These are phyloP conservation scores for Penicillium cinerascens DNA, from an alignment of 495 filamentous ascomycete species.

Conservation along the genomic window DNA sequence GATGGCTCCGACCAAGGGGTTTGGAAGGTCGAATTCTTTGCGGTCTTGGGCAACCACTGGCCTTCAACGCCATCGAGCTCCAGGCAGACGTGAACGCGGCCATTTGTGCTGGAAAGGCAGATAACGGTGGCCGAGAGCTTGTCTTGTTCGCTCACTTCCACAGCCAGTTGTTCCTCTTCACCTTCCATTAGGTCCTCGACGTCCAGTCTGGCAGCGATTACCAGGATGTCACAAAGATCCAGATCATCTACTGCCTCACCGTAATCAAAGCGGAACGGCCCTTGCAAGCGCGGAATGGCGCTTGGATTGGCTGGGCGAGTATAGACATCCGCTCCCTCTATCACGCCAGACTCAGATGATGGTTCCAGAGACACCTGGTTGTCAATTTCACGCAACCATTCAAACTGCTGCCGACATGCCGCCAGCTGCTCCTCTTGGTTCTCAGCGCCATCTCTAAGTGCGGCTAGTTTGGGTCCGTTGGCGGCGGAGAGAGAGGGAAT, in stretches of 20 bases:
- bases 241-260: conserved; percentile 63
- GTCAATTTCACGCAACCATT: conserved; percentile 81
- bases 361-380: conserved; percentile 60
- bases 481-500: conserved; percentile 74
- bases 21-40: conserved; percentile 37
- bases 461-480: conserved; percentile 62
- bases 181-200: conserved; percentile 50
- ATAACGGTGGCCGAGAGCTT: conserved; percentile 69
- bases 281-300: conserved; percentile 74
- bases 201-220: conserved; percentile 52
- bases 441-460: conserved; percentile 55
- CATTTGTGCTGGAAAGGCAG: conserved; percentile 69
- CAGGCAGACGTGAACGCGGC: conserved; percentile 72
- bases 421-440: conserved; percentile 48
- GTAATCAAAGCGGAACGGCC: conserved; percentile 71
- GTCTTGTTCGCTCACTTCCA: conserved; percentile 54
- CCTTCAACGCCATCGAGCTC: conserved; percentile 78
- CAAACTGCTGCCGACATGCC: conserved; percentile 61
- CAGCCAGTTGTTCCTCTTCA: conserved; percentile 46
- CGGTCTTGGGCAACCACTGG: conserved; percentile 72
- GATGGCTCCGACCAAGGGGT: conserved; percentile 38
- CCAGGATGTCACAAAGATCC: conserved; percentile 62
- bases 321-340: conserved; percentile 64
- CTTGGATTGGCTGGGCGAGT: conserved; percentile 67
- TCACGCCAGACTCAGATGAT: conserved; percentile 20